Conservation (phyloP, 2,329 filamentous ascomycete species). For the Thyridium curvatum region DNA sequence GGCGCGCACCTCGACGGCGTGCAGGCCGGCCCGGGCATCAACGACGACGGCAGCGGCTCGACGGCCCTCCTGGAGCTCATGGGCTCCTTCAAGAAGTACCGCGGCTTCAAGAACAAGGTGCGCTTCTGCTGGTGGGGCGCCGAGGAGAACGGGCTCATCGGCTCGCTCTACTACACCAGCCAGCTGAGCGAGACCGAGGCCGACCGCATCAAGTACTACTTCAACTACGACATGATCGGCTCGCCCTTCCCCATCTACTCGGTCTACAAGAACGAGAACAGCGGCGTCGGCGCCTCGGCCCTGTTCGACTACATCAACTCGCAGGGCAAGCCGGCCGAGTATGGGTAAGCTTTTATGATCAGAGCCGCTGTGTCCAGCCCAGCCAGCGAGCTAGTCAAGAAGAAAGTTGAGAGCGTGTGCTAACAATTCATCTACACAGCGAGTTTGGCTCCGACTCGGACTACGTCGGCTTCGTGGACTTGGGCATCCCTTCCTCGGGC, state of each 20-base stretch:
- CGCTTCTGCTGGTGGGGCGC: constrained; percentile 16
- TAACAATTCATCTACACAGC: no score
- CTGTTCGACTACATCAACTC: constrained; percentile 22
- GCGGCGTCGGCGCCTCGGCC: constrained; percentile 26
- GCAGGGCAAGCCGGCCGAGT: constrained; percentile 21
- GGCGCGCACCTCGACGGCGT: constrained; percentile 38
- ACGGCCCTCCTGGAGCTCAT: constrained; percentile 13
- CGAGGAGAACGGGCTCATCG: constrained; percentile 10
- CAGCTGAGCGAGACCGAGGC: constrained; percentile 19
- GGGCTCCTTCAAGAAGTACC: constrained; percentile 9
- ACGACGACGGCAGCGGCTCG: constrained; percentile 16
- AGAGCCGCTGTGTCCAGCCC: no score
- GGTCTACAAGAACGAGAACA: constrained; percentile 25
- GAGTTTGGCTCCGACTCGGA: constrained; percentile 50
- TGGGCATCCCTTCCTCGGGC: constrained; percentile 48
- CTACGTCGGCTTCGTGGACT: constrained; percentile 52
- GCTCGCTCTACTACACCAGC: constrained; percentile 27
- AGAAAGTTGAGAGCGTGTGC: no score
- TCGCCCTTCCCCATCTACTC: constrained; percentile 27
- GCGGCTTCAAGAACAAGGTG: constrained; percentile 15
- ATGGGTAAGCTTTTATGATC: constrained; percentile 8
- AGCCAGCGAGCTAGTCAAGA: no score
- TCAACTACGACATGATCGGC: constrained; percentile 36
- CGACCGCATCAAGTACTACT: constrained; percentile 27
- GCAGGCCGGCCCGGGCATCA: constrained; percentile 17